Conservation (phyloP, 371 early-diverging fungal species). For the Mortierella sp. region DNA sequence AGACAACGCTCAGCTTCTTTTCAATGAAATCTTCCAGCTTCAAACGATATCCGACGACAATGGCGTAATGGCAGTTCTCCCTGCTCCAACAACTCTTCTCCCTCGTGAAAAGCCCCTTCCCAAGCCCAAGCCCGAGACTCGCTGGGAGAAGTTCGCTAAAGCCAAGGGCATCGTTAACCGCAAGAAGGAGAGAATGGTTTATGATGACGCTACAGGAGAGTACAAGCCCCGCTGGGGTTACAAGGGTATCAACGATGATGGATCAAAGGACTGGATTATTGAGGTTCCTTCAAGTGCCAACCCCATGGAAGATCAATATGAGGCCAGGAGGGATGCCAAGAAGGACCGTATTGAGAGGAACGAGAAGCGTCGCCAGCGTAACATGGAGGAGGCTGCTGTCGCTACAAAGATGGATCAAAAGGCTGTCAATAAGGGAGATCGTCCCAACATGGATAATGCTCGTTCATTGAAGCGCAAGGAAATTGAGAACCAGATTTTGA, state of each 20-base stretch:
- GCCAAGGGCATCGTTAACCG: conserved; percentile 96
- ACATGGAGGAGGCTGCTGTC: conserved; percentile 82
- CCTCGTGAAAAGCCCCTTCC: conserved; percentile 96
- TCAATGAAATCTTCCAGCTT: conserved; percentile 90
- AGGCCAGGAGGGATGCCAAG: conserved; percentile 82
- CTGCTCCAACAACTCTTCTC: conserved; percentile 71
- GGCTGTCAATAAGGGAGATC: conserved; percentile 54
- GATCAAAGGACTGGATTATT: conserved; percentile 87
- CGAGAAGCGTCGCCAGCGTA: conserved; percentile 84
- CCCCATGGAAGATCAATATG: conserved; percentile 90
- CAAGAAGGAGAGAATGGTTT: conserved; percentile 88
- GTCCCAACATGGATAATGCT: conserved; percentile 47
- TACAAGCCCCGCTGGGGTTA: conserved; percentile 95
- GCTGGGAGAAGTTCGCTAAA: conserved; percentile 99
- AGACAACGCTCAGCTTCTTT: conserved; percentile 88
- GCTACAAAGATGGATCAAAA: conserved; percentile 62
- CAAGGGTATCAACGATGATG: conserved; percentile 83
- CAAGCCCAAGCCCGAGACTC: conserved; percentile 89
- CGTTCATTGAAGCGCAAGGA: conserved; percentile 65
- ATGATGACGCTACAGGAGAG: conserved; percentile 89
- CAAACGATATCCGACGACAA: conserved; percentile 79
- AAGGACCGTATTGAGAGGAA: conserved; percentile 91
- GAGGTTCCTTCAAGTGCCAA: conserved; percentile 89
- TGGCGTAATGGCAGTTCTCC: conserved; percentile 88
- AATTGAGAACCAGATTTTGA: conserved; percentile 73